phyloP scores from a whole-genome alignment of 306 rosid genomes.

The Astragalus membranaceus region DNA sequence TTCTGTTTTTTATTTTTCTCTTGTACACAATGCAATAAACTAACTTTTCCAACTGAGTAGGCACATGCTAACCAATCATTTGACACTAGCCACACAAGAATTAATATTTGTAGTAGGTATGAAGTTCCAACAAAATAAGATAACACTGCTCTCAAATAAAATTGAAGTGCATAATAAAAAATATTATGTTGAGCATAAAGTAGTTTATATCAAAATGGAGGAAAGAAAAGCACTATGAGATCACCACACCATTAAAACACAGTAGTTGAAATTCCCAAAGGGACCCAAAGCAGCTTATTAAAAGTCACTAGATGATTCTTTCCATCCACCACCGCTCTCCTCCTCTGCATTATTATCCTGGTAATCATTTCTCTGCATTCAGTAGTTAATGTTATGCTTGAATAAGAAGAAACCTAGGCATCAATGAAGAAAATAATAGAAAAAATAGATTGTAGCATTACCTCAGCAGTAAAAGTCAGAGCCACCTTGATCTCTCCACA shows the following conservation, averaged over 20 bases:
- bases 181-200: background rate
- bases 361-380: conserved; percentile 22
- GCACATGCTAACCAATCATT: no score
- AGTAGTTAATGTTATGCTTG: background rate
- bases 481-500: conserved; percentile 43
- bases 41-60: background rate
- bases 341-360: background rate
- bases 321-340: conserved; percentile 29
- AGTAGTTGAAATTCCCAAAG: background rate
- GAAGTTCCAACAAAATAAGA: background rate
- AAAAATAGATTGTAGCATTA: background rate
- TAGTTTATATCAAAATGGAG: background rate
- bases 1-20: no score
- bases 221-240: background rate
- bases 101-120: background rate
- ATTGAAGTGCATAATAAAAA: background rate
- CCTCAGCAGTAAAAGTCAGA: conserved; percentile 40
- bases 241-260: conserved; percentile 19
- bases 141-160: background rate
- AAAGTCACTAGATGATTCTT: conserved; percentile 1
- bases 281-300: background rate
- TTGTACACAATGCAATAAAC: background rate
- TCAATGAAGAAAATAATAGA: background rate
- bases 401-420: background rate
- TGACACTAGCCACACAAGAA: no score